These are phyloP conservation scores for Pecoramyces ruminantium DNA, from an alignment of 192 early-diverging fungal genomes.

Conservation along the genomic window DNA sequence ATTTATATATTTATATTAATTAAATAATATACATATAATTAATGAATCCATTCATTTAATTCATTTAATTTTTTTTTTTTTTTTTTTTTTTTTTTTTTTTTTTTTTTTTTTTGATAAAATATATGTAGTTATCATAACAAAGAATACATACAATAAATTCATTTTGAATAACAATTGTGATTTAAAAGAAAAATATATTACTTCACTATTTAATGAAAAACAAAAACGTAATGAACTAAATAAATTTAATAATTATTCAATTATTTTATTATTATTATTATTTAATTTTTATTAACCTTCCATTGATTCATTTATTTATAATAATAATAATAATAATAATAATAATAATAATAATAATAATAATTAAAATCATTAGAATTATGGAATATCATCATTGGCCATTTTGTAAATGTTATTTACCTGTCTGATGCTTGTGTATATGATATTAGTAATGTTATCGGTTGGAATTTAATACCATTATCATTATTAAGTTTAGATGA, in stretches of 20 bases:
- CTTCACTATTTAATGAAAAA: background rate
- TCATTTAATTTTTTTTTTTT: too few relatives aligned
- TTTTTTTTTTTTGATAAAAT: too few relatives aligned
- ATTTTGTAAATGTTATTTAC: background rate
- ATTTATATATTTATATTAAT: too few relatives aligned
- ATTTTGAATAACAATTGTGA: background rate
- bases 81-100: too few relatives aligned
- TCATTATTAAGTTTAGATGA: background rate
- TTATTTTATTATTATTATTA: too few relatives aligned
- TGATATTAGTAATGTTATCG: background rate
- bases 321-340: too few relatives aligned
- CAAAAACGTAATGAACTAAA: background rate
- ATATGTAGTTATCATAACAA: background rate
- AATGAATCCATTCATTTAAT: too few relatives aligned
- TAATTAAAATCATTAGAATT: background rate
- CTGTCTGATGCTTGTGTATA: background rate
- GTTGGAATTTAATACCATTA: background rate
- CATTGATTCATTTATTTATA: too few relatives aligned
- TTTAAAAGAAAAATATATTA: background rate
- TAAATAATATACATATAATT: too few relatives aligned
- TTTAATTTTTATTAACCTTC: too few relatives aligned
- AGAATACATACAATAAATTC: background rate
- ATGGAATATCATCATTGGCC: background rate
- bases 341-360: too few relatives aligned
- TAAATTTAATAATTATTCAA: too few relatives aligned